Conservation (phyloP, 2,329 filamentous ascomycete species). For the Aspergillus chevalieri region DNA sequence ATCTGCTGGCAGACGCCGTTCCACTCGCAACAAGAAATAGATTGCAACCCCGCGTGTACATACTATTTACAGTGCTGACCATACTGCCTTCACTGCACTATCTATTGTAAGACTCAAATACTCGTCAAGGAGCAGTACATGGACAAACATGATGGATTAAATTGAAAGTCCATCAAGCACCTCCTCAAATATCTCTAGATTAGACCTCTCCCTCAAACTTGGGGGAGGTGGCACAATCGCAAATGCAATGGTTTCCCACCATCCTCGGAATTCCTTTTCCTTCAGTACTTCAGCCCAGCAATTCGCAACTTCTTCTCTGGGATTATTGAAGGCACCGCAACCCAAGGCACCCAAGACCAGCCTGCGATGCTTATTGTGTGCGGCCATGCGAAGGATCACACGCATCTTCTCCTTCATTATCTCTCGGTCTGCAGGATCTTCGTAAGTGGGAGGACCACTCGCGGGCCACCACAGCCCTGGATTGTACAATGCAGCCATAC, state of each 20-base stretch:
- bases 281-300: conserved; percentile 58
- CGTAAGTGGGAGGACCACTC: conserved; percentile 29
- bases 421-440: conserved; percentile 40
- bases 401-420: conserved; percentile 60
- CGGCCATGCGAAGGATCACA: conserved; percentile 55
- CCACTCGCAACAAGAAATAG: conserved; percentile 23
- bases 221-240: conserved; percentile 43
- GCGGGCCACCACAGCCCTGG: conserved; percentile 28
- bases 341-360: conserved; percentile 64
- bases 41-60: not conserved
- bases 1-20: conserved; percentile 22
- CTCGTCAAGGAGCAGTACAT: not conserved
- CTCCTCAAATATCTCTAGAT: conserved; percentile 26
- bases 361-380: conserved; percentile 49
- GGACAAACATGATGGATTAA: conserved; percentile 7
- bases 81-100: not conserved
- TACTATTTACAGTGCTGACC: not conserved
- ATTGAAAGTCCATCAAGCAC: conserved; percentile 24
- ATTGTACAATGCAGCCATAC: conserved; percentile 50
- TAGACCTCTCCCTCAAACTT: conserved; percentile 16
- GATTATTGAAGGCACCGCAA: conserved; percentile 62
- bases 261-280: conserved; percentile 57
- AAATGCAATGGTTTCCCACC: conserved; percentile 62
- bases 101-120: not conserved
- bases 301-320: conserved; percentile 53